phyloP scores from a whole-genome alignment of 2,329 filamentous ascomycete genomes.

The Aspergillus tanneri region DNA sequence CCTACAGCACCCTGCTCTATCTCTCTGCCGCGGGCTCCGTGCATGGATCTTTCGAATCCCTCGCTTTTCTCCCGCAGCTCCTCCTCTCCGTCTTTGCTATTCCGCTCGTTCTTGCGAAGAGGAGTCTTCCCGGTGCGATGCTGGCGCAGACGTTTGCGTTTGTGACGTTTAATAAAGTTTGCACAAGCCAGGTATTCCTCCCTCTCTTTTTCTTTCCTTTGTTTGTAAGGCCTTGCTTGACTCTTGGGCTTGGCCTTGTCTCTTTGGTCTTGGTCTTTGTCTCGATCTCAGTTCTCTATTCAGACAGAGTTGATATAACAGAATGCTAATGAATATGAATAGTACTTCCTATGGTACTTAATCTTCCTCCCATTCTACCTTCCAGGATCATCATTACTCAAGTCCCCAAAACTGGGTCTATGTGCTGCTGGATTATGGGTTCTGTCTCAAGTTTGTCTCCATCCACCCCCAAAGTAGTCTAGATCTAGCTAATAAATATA shows the following conservation, averaged over 20 bases:
- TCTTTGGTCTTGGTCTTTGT: too few relatives aligned
- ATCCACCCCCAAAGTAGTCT: not conserved
- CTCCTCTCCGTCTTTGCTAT: slow-evolving; percentile 75
- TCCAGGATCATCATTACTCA: slow-evolving; percentile 71
- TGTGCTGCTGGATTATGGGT: slow-evolving; percentile 71
- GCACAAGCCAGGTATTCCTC: slow-evolving; percentile 80
- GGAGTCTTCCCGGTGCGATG: slow-evolving; percentile 78
- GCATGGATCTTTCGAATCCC: slow-evolving; percentile 60
- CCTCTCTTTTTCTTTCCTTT: not conserved
- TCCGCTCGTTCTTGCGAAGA: slow-evolving; percentile 73
- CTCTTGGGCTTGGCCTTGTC: too few relatives aligned
- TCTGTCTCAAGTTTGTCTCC: slow-evolving; percentile 57
- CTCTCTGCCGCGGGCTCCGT: slow-evolving; percentile 67
- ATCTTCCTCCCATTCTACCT: slow-evolving; percentile 90
- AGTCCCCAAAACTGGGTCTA: slow-evolving; percentile 60
- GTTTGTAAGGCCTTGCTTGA: not conserved
- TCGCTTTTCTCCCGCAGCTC: slow-evolving; percentile 88
- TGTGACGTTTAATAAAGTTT: slow-evolving; percentile 97
- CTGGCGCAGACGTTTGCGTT: slow-evolving; percentile 96
- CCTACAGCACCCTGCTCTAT: slow-evolving; percentile 90
- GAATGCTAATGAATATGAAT: not conserved
- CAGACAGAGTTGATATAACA: too few relatives aligned
- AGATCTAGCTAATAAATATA: not conserved
- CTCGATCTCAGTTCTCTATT: too few relatives aligned
- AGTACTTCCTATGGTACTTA: slow-evolving; percentile 99